These are phyloP conservation scores for Laguncularia racemosa DNA, from an alignment of 345 rosid genomes.

Conservation along the genomic window DNA sequence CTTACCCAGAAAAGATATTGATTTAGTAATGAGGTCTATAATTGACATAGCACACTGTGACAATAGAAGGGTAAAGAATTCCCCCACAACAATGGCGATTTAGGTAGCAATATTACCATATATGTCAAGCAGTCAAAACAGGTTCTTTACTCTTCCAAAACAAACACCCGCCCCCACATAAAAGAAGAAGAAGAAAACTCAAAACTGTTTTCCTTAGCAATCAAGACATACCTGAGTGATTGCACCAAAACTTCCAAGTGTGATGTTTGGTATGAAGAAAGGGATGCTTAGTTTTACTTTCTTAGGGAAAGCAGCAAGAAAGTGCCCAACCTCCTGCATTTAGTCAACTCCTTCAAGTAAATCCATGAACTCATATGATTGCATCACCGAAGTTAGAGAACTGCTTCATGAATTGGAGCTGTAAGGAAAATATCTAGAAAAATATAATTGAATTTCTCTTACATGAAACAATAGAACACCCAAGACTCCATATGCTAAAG, in stretches of 20 bases:
- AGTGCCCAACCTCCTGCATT: constrained; percentile 82
- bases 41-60: too few species aligned
- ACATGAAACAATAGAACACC: constrained; percentile 90
- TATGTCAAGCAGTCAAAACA: neutral
- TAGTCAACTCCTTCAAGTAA: constrained; percentile 13
- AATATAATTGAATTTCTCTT: constrained; percentile 17
- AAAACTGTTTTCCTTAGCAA: neutral
- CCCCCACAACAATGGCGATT: neutral
- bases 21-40: too few species aligned
- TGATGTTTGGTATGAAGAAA: constrained; percentile 84
- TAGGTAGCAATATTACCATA: neutral
- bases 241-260: constrained; percentile 98
- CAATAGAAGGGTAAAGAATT: too few species aligned
- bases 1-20: too few species aligned
- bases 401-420: too few species aligned
- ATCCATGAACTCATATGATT: too few species aligned
- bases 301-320: constrained; percentile 85
- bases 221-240: constrained; percentile 64
- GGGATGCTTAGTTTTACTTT: constrained; percentile 93
- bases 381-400: too few species aligned
- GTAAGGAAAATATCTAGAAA: too few species aligned
- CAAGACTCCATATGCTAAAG: constrained; percentile 85
- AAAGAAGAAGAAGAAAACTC: too few species aligned
- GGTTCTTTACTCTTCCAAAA: too few species aligned
- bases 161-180: too few species aligned